phyloP scores from a whole-genome alignment of 108 stramenopile species.

The Aurantiochytrium sp. region DNA sequence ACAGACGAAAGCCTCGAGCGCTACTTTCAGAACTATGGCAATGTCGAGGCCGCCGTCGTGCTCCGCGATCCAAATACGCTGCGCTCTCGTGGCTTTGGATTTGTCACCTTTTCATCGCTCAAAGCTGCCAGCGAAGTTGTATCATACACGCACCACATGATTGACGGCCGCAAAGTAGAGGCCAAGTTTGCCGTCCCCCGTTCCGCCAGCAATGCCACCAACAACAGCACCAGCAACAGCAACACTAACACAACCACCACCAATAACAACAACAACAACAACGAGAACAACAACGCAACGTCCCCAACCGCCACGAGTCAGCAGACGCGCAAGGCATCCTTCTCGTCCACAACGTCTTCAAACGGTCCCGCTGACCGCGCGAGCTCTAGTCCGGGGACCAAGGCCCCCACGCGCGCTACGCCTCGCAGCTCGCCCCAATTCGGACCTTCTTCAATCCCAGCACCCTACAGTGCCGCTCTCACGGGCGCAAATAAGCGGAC shows the following conservation, averaged over 20 bases:
- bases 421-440: neutral
- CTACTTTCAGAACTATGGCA: constrained; percentile 23
- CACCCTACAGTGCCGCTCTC: neutral
- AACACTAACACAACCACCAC: no score
- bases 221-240: neutral
- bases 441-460: neutral
- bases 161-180: constrained; percentile 32
- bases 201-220: neutral
- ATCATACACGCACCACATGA: constrained; percentile 24
- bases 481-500: neutral
- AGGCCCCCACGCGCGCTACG: neutral
- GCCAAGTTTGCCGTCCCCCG: constrained; percentile 36
- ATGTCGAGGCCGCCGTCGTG: constrained; percentile 29
- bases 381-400: neutral
- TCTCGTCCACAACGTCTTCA: neutral
- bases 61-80: constrained; percentile 25
- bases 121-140: constrained; percentile 17
- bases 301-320: no score
- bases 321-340: neutral
- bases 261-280: no score
- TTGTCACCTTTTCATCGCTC: constrained; percentile 20
- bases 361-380: neutral
- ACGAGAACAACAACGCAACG: no score
- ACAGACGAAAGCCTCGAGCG: constrained; percentile 22
- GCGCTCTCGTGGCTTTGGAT: constrained; percentile 30